phyloP scores from a whole-genome alignment of 768 basidiomycete genomes.

The Lentinula lateritia region DNA sequence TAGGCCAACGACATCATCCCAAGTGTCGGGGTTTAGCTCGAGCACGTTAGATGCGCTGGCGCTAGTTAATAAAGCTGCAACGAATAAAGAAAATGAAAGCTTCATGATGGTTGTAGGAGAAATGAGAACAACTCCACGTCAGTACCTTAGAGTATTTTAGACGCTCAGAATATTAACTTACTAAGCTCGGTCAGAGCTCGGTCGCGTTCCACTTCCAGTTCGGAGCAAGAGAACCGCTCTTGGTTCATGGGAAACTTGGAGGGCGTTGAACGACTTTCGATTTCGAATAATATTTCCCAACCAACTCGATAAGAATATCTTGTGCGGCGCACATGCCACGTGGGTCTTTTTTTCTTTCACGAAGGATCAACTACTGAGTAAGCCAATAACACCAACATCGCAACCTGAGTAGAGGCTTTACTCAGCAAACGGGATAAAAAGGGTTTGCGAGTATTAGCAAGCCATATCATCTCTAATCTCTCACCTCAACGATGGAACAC shows the following conservation, averaged over 20 bases:
- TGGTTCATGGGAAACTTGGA: not conserved
- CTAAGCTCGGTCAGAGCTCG: not conserved
- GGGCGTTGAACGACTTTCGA: too few species aligned
- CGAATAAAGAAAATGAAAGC: constrained; percentile 49
- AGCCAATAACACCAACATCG: not conserved
- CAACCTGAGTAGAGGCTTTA: not conserved
- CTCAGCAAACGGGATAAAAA: not conserved
- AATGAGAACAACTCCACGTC: constrained; percentile 22
- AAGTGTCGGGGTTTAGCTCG: constrained; percentile 71
- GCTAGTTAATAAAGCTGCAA: constrained; percentile 48
- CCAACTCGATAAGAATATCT: not conserved
- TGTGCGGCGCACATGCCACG: not conserved
- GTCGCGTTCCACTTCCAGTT: not conserved
- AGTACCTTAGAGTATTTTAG: constrained; percentile 1
- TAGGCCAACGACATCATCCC: constrained; percentile 68
- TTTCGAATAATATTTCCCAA: too few species aligned
- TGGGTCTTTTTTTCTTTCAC: not conserved
- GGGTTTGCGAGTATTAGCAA: not conserved
- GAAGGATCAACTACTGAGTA: too few species aligned
- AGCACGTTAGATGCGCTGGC: constrained; percentile 78
- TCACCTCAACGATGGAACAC: constrained; percentile 16
- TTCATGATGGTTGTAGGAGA: constrained; percentile 44
- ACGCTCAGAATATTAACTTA: not conserved
- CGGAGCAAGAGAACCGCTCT: not conserved
- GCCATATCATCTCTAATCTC: not conserved